Percentiles rank a stretch among this genome's conserved stretches.
Conservation (phyloP, 2,329 filamentous ascomycete genomes). For the Lachnellula willkommii region DNA sequence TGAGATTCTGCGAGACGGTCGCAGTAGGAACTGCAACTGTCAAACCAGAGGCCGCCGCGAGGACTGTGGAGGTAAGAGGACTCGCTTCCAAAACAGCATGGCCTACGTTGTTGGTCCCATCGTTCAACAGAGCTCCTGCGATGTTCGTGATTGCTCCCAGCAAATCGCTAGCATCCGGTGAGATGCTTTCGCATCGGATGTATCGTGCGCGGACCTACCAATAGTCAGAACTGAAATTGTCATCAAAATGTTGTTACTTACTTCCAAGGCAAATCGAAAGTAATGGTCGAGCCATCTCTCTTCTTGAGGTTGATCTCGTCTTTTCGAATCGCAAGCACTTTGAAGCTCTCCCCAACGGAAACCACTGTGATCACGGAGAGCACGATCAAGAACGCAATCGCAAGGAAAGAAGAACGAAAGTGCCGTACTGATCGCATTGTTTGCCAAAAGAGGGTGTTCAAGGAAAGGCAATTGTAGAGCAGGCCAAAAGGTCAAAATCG, state of each 20-base stretch:
- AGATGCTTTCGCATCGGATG: conserved; percentile 8
- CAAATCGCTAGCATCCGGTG: conserved; percentile 1
- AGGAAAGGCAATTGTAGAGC: not conserved
- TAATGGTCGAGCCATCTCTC: conserved; percentile 13
- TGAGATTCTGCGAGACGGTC: conserved; percentile 1
- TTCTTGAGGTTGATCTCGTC: conserved; percentile 8
- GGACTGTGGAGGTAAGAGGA: not conserved
- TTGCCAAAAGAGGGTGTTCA: conserved; percentile 1
- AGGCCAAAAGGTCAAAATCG: conserved; percentile 5
- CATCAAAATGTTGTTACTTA: conserved; percentile 1
- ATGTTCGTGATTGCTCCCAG: conserved; percentile 15
- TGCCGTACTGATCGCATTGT: conserved; percentile 21
- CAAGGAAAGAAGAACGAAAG: conserved; percentile 9
- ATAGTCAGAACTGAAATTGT: not conserved
- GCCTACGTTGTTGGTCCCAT: conserved; percentile 5
- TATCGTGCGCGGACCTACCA: not conserved
- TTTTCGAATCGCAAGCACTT: conserved; percentile 7
- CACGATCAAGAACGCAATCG: conserved; percentile 17
- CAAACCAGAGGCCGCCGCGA: not conserved
- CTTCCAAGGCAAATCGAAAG: conserved; percentile 17
- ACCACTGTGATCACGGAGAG: conserved; percentile 23
- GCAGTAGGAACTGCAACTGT: not conserved
- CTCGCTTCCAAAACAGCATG: not conserved
- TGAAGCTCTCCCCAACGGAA: conserved; percentile 23
- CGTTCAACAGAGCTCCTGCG: conserved; percentile 17